Base-by-base conservation (phyloP, 352 stramenopile genomes). In the Nothophytophthora sp. region DNA sequence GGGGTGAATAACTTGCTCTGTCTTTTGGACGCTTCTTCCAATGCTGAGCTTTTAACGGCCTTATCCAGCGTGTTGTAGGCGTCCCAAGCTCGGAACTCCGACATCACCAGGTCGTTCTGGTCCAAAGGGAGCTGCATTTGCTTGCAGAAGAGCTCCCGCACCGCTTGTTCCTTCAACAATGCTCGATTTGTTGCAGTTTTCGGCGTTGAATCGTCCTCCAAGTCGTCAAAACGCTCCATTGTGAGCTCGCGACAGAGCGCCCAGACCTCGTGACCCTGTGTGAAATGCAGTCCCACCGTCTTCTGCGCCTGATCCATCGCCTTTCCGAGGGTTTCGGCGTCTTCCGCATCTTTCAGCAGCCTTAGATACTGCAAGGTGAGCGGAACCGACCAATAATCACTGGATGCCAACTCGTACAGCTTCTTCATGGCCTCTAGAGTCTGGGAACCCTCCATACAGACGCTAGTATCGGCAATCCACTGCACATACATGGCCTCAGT, bases 81-180 rank as follows among this genome's bases (percentile, higher is more conserved):
- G 53, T 80, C 69, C 81, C 81, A 91, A 5, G 77, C 74, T 19
- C 81, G 76, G 30, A 87, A 89, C 43, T 91, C 81, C 15, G 81
- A 89, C 78, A 91, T 77, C 19, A 63, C 69, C 1, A 88, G 48
- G 50, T 91, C 81, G 47, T 91, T 91, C 34, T 88, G 70, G 55
- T 87, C 65, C 52, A 91, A 41, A 20, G 81, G 78, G 12, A 88
- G 41, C 30, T 61, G 42, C 70, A 91, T 74, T 43, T 91, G 81
- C 6, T 44, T 60, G n/a, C 22, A 53, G 50, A 73, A 91, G 0
- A 91, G 41, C 13, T 63, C 57, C 16, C 76, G 53, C 11, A 79
- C 13, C 0, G 59, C 56, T 23, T 37, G 36, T 29, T 88, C 76
- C 55, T 88, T 89, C 15, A n/a, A n/a, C n/a, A n/a, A n/a, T n/a